Base-by-base conservation (phyloP, 2,329 filamentous ascomycete species). In the Kalaharituber pfeilii region DNA sequence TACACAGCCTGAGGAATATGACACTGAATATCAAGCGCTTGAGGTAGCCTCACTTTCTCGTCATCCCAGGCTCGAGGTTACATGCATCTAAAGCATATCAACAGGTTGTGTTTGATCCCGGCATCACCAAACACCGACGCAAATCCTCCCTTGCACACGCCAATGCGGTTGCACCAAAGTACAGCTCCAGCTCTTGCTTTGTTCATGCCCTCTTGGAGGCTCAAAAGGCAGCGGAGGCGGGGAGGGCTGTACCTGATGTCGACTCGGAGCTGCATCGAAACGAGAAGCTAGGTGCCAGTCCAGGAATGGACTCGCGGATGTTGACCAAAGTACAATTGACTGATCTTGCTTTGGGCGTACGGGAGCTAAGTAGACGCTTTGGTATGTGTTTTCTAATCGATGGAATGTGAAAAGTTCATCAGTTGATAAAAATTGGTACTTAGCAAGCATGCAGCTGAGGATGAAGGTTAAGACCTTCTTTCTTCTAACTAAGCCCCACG, bases 281-380 rank as follows among this genome's bases (percentile, higher is more conserved):
- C 20, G 56, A 57, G 9, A 52, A 50, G 6, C 54, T 49, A 5
- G 51, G 29, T 45, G 58, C 58, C 27, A 55, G 53, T 56, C 56
- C 57, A 53, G 26, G 54, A 49, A 59, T 65, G 26, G 53, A 63
- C 25, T 62, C 65, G 28, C 54, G 63, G 22, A 61, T 67, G 28
- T 74, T 96, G 61, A 95, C 88, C 1, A 96, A 96, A 72, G 87
- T 85, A 67, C 86, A 98, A 68, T 74, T 98, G 42, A 87, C 84
- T 13, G 91, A 96, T 64, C 96, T 98, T 89, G 88, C 89, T 0
- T 88, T 89, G 79, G 88, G 89, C 25, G 91, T 96, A 55, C 76
- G 91, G 49, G 86, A 95, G 68, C 72, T 98, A 56, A 89, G 85
- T 27, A 84, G 94, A 42, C 52, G 57, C 45, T 53, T 61, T 44